Base-by-base conservation (phyloP, 371 early-diverging fungal genomes). In the Vairimorpha necatrix region DNA sequence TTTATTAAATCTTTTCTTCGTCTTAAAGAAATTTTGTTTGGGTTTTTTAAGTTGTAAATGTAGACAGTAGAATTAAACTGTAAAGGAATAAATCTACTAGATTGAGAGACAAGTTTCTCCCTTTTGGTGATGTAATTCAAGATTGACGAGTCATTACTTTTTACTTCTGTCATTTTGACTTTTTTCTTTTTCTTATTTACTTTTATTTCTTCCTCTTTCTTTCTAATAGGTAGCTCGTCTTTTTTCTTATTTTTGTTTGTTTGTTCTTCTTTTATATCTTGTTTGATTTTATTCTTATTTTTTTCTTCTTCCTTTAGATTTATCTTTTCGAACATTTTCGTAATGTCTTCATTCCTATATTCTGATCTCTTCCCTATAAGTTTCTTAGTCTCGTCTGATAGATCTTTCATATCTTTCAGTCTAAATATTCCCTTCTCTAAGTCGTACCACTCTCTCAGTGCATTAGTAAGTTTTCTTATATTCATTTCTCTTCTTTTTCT, bases 1-100 rank as follows among this genome's bases (percentile, higher is more conserved):
- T 66, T 66, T 26, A 66, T 22, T 36, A 66, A 22, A 66, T 66
- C 66, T 46, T 66, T 66, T 46, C 66, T 39, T 26, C 24, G 4
- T 7, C 66, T 42, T 20, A 66, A 24, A 46, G 66, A 46, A 4
- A 26, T 36, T 42, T 36, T 42, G 46, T 46, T 46, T 24, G 66
- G 66, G 30, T 66, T 66, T 33, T 66, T 66, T n/a, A 39, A 14
- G 7, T 18, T 66, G 47, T 66, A 66, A 1, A 66, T 28, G 30
- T 66, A 66, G 1, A 66, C 66, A 7, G 39, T 22, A 6, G 2
- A 26, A 22, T 66, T 48, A 66, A 20, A 66, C 7, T 14, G 4
- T 4, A 66, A 34, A 24, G 47, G 47, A 6, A 22, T 24, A 66
- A 66, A 47, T 6, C 18, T 46, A 34, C 20, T 18, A 42, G 7